Evolutionary conservation across 2,329 filamentous ascomycete species (phyloP).

Genomic region (Diaporthe ilicicola): DNA sequence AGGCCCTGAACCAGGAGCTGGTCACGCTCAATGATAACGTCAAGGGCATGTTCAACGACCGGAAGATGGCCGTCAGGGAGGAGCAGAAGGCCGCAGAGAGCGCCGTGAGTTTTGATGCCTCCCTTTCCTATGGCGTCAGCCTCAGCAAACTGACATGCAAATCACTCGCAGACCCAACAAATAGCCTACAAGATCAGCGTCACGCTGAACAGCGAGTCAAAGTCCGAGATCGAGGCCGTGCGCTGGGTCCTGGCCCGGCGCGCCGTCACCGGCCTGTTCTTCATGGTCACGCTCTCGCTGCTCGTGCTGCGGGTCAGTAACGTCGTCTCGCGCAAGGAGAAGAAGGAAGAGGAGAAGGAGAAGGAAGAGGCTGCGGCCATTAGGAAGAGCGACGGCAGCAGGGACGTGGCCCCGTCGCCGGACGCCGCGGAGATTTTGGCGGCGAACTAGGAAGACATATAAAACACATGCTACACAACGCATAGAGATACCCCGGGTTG

Average conservation of each 20-base stretch:
- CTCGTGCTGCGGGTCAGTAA: conserved; percentile 68
- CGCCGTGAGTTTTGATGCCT: conserved; percentile 62
- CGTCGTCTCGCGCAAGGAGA: conserved; percentile 60
- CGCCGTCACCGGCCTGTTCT: conserved; percentile 70
- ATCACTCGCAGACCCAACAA: conserved; percentile 75
- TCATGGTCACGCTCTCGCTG: conserved; percentile 70
- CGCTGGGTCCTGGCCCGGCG: conserved; percentile 82
- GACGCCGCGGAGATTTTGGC: conserved; percentile 67
- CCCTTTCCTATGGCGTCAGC: background rate
- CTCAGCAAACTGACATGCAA: conserved; percentile 33
- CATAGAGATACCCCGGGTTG: conserved; percentile 29
- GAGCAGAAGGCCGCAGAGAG: conserved; percentile 88
- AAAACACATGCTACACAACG: background rate
- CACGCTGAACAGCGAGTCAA: conserved; percentile 85
- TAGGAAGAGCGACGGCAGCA: conserved; percentile 53
- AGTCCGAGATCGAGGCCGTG: conserved; percentile 89
- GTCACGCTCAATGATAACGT: conserved; percentile 85
- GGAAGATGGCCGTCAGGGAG: conserved; percentile 89
- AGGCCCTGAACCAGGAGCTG: conserved; percentile 85
- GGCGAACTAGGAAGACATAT: conserved; percentile 54
- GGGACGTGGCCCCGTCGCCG: conserved; percentile 55
- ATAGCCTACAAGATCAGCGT: conserved; percentile 97
- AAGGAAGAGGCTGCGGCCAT: conserved; percentile 53
- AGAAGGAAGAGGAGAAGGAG: conserved; percentile 55
- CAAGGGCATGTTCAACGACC: conserved; percentile 96